A percentile compares a stretch with the other conserved stretches of the same genome.
Evolutionary conservation across 2,329 filamentous ascomycete species (phyloP).

Genomic region (Whalleya microplaca): DNA sequence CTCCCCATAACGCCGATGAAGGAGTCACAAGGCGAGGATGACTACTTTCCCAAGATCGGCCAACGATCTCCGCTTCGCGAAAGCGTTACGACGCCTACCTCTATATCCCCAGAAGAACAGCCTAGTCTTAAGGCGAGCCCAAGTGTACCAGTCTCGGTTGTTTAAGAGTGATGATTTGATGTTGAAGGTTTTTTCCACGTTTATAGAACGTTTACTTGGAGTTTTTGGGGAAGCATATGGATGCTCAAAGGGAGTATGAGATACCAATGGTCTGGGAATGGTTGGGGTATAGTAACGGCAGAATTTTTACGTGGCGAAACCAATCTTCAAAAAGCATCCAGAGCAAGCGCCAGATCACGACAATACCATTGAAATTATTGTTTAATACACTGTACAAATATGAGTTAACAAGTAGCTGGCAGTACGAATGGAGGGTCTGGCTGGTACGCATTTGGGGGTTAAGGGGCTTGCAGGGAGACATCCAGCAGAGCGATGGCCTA

Average conservation of each 20-base stretch:
- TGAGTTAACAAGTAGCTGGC: slow-evolving; percentile 8
- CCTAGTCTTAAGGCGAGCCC: slow-evolving; percentile 14
- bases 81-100: slow-evolving; percentile 3
- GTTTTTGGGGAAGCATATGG: slow-evolving; percentile 25
- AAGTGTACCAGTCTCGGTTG: slow-evolving; percentile 26
- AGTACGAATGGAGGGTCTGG: not conserved
- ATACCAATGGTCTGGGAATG: slow-evolving; percentile 32
- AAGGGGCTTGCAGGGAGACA: not conserved
- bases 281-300: slow-evolving; percentile 27
- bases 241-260: slow-evolving; percentile 19
- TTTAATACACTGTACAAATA: slow-evolving; percentile 35
- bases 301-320: slow-evolving; percentile 16
- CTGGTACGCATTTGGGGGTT: not conserved
- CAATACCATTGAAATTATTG: slow-evolving; percentile 35
- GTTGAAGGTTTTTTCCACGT: slow-evolving; percentile 22
- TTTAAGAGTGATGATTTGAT: slow-evolving; percentile 12
- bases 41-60: slow-evolving; percentile 9
- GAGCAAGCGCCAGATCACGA: slow-evolving; percentile 18
- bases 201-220: slow-evolving; percentile 27
- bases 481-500: not conserved
- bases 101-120: slow-evolving; percentile 18
- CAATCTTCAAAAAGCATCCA: slow-evolving; percentile 18
- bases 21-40: slow-evolving; percentile 5
- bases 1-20: slow-evolving; percentile 8
- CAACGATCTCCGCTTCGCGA: slow-evolving; percentile 20